These are phyloP conservation scores for Trypanosomatidae sp. DNA, from an alignment of 208 protist genomes.

Conservation along the genomic window DNA sequence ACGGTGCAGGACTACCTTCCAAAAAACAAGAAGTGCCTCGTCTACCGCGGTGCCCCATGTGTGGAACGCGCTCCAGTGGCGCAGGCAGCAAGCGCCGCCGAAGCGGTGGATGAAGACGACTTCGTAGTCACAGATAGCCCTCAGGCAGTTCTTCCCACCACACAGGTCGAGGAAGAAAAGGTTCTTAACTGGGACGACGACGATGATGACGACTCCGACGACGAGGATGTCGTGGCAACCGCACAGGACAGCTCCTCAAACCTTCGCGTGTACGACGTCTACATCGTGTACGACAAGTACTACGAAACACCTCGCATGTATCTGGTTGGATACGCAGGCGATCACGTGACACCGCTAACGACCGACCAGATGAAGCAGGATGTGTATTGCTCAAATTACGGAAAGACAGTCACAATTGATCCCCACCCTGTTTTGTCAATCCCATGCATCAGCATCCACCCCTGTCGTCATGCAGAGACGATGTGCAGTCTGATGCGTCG, in stretches of 20 bases:
- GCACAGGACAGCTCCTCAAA: constrained; percentile 8
- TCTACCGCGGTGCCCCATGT: constrained; percentile 76
- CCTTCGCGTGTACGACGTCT: constrained; percentile 95
- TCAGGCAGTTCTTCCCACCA: constrained; percentile 6
- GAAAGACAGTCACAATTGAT: constrained; percentile 98
- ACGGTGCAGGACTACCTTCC: constrained; percentile 86
- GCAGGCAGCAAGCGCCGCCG: too few species aligned
- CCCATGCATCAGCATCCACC: constrained; percentile 95
- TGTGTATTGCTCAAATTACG: constrained; percentile 95
- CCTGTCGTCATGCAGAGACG: constrained; percentile 94
- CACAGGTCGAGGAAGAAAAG: constrained; percentile 29
- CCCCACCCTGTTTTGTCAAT: constrained; percentile 83
- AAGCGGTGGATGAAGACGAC: constrained; percentile 55
- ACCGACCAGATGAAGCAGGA: constrained; percentile 95
- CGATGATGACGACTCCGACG: constrained; percentile 34
- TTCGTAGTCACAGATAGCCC: constrained; percentile 47
- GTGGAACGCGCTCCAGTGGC: constrained; percentile 38
- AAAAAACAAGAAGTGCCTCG: constrained; percentile 96
- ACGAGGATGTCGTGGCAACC: constrained; percentile 16
- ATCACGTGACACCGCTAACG: constrained; percentile 73
- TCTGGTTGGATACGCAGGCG: constrained; percentile 92
- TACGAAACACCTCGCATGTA: constrained; percentile 96
- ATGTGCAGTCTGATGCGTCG: constrained; percentile 94
- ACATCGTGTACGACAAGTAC: constrained; percentile 98
- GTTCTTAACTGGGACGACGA: constrained; percentile 65